Conservation (phyloP, 148 eudicot genomes). For the Polygonum aviculare region DNA sequence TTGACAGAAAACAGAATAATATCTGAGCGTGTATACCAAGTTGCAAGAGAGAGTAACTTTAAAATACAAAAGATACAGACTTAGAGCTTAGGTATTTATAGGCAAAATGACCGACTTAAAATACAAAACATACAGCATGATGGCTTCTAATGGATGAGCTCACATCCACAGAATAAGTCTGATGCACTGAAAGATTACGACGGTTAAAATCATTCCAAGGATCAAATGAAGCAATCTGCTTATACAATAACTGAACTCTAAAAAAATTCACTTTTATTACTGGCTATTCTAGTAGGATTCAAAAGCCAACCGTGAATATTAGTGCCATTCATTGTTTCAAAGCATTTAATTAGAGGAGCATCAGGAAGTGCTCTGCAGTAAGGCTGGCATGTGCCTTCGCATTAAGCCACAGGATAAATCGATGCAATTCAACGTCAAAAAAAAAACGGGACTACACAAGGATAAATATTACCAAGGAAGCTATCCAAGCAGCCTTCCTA, state of each 20-base stretch:
- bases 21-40: too few relatives aligned
- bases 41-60: too few relatives aligned
- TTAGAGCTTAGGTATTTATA: too few relatives aligned
- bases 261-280: too few relatives aligned
- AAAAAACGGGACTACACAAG: too few relatives aligned
- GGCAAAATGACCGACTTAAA: too few relatives aligned
- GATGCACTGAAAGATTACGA: constrained; percentile 41
- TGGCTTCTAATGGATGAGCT: constrained; percentile 46
- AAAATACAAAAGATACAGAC: too few relatives aligned
- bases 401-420: constrained; percentile 6
- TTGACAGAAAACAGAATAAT: too few relatives aligned
- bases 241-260: background rate
- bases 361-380: constrained; percentile 86
- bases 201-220: background rate
- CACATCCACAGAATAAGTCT: constrained; percentile 48
- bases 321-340: constrained; percentile 35
- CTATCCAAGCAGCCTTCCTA: too few relatives aligned
- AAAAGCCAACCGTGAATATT: constrained; percentile 45
- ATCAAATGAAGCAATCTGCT: background rate
- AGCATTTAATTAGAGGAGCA: constrained; percentile 86
- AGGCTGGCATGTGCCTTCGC: constrained; percentile 94
- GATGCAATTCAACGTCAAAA: too few relatives aligned
- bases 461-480: too few relatives aligned
- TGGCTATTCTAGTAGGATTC: background rate
- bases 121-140: constrained; percentile 45